These are phyloP conservation scores for Colletotrichum siamense DNA, from an alignment of 2,329 filamentous ascomycete genomes.

Conservation along the genomic window DNA sequence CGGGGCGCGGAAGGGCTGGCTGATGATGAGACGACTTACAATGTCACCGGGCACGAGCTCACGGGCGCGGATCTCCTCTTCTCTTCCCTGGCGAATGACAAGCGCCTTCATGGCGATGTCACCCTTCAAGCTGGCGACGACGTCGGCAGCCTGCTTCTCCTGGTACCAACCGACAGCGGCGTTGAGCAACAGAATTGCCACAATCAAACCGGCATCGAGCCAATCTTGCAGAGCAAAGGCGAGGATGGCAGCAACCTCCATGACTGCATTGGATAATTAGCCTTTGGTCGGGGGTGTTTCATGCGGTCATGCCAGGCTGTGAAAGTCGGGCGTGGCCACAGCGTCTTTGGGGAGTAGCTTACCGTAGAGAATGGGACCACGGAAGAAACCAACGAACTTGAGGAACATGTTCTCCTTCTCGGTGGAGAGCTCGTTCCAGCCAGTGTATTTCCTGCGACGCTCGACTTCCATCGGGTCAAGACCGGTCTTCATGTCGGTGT, in stretches of 20 bases:
- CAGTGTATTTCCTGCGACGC: constrained; percentile 66
- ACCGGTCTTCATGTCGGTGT: constrained; percentile 71
- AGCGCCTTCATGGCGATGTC: constrained; percentile 78
- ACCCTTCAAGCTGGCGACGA: constrained; percentile 76
- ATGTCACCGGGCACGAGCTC: constrained; percentile 81
- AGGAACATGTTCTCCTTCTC: constrained; percentile 79
- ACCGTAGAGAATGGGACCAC: constrained; percentile 79
- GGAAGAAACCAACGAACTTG: constrained; percentile 79
- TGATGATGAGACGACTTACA: constrained; percentile 47
- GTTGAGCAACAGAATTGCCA: constrained; percentile 77
- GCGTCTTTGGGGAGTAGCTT: constrained; percentile 35
- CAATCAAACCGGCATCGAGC: constrained; percentile 77
- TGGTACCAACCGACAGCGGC: constrained; percentile 81
- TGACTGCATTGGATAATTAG: constrained; percentile 49
- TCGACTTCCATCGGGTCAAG: constrained; percentile 66
- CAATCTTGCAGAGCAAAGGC: constrained; percentile 78
- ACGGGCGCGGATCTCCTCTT: constrained; percentile 73
- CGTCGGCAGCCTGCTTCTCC: constrained; percentile 81
- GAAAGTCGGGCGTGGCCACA: neutral
- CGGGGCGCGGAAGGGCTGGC: neutral
- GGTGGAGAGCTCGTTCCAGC: constrained; percentile 74
- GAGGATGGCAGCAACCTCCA: constrained; percentile 78
- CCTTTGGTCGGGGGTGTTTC: constrained; percentile 11
- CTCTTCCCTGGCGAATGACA: constrained; percentile 70
- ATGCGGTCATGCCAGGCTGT: constrained; percentile 4